Base-by-base conservation (phyloP, 2,329 filamentous ascomycete species). In the Macrophomina pseudophaseolina region DNA sequence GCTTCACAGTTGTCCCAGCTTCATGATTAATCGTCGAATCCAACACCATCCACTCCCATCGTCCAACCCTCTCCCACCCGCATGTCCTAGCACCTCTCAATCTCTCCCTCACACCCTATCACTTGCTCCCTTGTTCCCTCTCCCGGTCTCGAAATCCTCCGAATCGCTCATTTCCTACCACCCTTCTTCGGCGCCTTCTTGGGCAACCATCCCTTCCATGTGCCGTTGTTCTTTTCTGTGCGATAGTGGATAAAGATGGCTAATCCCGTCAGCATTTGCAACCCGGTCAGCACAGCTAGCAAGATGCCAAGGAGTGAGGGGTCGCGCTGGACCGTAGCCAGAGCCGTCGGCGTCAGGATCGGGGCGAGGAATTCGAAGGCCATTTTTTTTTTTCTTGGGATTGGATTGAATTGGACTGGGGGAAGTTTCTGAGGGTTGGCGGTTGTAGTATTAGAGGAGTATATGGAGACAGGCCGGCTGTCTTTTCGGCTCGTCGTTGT, bases 261-360 rank as follows among this genome's bases (percentile, higher is more conserved):
- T 8, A 70, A 32, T 12, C 16, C 48, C 18, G 49, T 16, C 48
- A 68, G 18, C 5, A 38, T 16, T 1, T 44, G 4, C 38, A 70
- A 53, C 30, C 62, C 68, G 54, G 62, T 32, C 30, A 62, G 33
- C 56, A 66, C 64, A 5, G 48, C 62, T 18, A 64, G 28, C 32
- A 70, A 52, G 68, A 68, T 69, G 63, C 62, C 67, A 2, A 70
- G 67, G 32, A 69, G 65, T 49, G 66, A 42, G 16, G 68, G 65
- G 52, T 68, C 63, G 42, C 65, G 65, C 54, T 70, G 67, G 9
- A 70, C 67, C 16, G 68, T 68, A 5, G 67, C 67, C 46, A 70
- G 68, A 18, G 68, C 68, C 32, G 64, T 66, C 28, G 68, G 68
- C 11, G 68, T 70, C 33, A 70, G 66, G 56, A 70, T 62, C 6